Percentiles rank a stretch among this genome's conserved stretches.
These are phyloP conservation scores for Penicillium soppii DNA, from an alignment of 495 filamentous ascomycete species.

Conservation along the genomic window DNA sequence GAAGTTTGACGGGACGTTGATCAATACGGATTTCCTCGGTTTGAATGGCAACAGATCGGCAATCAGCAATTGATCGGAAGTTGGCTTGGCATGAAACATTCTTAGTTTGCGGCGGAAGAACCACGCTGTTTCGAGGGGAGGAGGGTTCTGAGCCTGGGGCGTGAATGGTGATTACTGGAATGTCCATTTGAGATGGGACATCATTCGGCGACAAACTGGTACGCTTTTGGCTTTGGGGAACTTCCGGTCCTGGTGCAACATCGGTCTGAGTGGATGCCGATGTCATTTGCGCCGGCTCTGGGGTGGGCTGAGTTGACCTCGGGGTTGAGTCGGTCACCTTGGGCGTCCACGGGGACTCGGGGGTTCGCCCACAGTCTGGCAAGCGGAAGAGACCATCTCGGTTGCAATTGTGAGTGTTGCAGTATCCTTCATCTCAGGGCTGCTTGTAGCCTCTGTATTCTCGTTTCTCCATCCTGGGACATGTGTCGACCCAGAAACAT, in stretches of 20 bases:
- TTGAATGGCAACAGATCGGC: conserved; percentile 64
- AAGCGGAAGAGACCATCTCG: conserved; percentile 68
- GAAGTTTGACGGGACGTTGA: conserved; percentile 67
- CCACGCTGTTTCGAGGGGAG: conserved; percentile 57
- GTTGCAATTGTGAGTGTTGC: conserved; percentile 30
- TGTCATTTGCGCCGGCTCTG: conserved; percentile 34
- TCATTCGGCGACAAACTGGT: conserved; percentile 19
- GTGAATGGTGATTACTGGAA: conserved; percentile 66
- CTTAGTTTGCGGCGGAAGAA: conserved; percentile 65
- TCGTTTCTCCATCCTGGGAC: not conserved
- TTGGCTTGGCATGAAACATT: conserved; percentile 56
- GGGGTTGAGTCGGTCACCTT: conserved; percentile 41
- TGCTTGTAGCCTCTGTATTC: not conserved
- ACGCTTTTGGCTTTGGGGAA: conserved; percentile 9
- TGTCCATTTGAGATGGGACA: conserved; percentile 30
- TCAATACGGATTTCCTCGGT: conserved; percentile 86
- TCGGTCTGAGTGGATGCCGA: conserved; percentile 76
- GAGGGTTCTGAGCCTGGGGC: conserved; percentile 63
- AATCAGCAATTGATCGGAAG: conserved; percentile 33
- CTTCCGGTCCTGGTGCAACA: conserved; percentile 5
- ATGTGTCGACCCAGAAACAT: not conserved
- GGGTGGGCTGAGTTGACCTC: conserved; percentile 3
- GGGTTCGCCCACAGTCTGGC: conserved; percentile 68
- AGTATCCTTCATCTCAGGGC: conserved; percentile 25
- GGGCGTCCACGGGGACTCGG: conserved; percentile 70